These are phyloP conservation scores for Rhamnella rubrinervis DNA, from an alignment of 331 rosid species.

Conservation along the genomic window DNA sequence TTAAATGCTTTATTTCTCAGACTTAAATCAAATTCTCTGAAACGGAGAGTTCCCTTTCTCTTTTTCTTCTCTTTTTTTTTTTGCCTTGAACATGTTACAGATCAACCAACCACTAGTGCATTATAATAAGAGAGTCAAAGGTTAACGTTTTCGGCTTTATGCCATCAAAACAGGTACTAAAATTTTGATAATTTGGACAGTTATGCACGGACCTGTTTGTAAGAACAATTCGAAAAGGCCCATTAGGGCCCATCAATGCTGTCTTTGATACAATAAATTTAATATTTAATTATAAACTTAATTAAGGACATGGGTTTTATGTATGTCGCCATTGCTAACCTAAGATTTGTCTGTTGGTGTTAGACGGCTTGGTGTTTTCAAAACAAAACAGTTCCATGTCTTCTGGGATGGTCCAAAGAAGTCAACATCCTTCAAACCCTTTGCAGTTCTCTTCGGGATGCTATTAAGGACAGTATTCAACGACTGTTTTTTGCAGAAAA, in stretches of 20 bases:
- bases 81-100: no score
- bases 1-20: background rate
- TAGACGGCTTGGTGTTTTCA: background rate
- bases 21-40: background rate
- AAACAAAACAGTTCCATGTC: constrained; percentile 10
- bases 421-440: background rate
- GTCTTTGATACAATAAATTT: constrained; percentile 1
- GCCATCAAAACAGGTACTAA: constrained; percentile 27
- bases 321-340: constrained; percentile 28
- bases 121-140: constrained; percentile 5
- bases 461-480: background rate
- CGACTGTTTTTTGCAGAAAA: background rate
- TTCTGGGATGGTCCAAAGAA: constrained; percentile 12
- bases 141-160: constrained; percentile 15
- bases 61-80: background rate
- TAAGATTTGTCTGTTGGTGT: constrained; percentile 8
- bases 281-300: background rate
- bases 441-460: background rate
- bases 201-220: constrained; percentile 30
- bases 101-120: no score
- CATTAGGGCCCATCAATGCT: constrained; percentile 39
- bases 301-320: constrained; percentile 8
- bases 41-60: background rate
- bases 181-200: constrained; percentile 21
- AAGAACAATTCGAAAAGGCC: constrained; percentile 31